Evolutionary conservation across 2,329 filamentous ascomycete genomes (phyloP), one percentile per base, ranked within the genome.

Genomic region (Penicillium sp.): DNA sequence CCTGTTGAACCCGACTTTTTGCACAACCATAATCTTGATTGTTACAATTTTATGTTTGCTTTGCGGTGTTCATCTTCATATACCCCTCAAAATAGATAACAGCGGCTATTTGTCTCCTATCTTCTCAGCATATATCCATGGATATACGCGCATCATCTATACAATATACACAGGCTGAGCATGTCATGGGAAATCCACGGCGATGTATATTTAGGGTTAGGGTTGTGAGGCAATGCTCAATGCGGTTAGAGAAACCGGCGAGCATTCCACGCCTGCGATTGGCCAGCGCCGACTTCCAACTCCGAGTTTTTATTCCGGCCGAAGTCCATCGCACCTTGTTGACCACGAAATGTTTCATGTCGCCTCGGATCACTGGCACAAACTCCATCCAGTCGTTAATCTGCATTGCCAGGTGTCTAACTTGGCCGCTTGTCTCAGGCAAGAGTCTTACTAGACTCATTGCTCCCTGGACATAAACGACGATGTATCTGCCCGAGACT

Each of bases 401-500:
- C 21, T 9, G 42, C 16, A 16, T 23, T 43, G 21, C 21, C 2
- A 11, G 30, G 30, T 35, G 30, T 16, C 11, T 35, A 35, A 3
- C 14, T 35, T 14, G 3, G 30, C 14, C 16, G 16, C 30, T 35
- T 14, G 30, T 35, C 30, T 35, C 30, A 14, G 30, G 30, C 12
- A 16, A 47, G 5, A 24, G 21, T 45, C 21, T 3, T 21, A 20
- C 11, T 20, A 8, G 3, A 20, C 18, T 11, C 9, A 24, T 47
- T 46, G 21, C n/a, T 30, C 14, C 2, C 18, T 5, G 7, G 26
- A 45, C 28, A 38, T 18, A 23, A 30, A 45, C 3, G 7, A 47
- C 6, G n/a, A 45, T 35, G 11, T 26, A 57, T 55, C 26, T 55
- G 52, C 52, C 47, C 30, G 52, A 59, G 21, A 43, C 52, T n/a